Conservation (phyloP, 176 grass and related monocot genomes). For the Juncus effusus region DNA sequence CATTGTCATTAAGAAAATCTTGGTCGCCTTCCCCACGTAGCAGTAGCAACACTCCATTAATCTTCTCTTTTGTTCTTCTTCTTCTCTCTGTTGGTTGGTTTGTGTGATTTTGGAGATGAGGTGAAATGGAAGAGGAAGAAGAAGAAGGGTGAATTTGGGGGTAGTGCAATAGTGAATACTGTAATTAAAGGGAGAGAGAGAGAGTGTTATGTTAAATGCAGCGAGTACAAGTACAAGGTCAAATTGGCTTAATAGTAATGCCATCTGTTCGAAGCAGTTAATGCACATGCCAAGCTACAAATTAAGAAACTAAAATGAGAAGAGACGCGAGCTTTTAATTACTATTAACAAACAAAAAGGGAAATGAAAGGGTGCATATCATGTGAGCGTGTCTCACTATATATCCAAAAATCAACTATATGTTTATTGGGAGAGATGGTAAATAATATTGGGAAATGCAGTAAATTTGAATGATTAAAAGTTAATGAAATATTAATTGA, state of each 20-base stretch:
- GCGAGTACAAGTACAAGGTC: background rate
- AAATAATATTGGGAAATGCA: background rate
- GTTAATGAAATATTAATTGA: background rate
- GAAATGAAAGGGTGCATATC: too few relatives aligned
- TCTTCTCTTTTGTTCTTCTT: background rate
- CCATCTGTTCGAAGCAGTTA: background rate
- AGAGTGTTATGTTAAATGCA: background rate
- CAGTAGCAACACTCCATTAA: conserved; percentile 25
- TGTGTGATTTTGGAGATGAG: too few relatives aligned
- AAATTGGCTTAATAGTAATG: background rate
- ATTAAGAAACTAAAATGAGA: too few relatives aligned
- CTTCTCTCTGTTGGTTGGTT: background rate
- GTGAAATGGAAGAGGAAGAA: too few relatives aligned
- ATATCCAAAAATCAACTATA: too few relatives aligned
- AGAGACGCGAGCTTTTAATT: too few relatives aligned
- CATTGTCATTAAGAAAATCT: conserved; percentile 70
- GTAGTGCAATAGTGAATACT: too few relatives aligned
- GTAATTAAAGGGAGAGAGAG: background rate
- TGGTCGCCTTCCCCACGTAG: conserved; percentile 92
- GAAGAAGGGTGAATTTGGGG: too few relatives aligned
- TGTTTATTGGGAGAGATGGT: background rate
- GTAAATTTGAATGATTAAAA: conserved; percentile 11
- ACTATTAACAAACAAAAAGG: too few relatives aligned
- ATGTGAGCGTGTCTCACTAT: too few relatives aligned
- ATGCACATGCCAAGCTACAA: background rate